Conservation (phyloP, 179 eudicot genomes). For the Patellifolia procumbens region DNA sequence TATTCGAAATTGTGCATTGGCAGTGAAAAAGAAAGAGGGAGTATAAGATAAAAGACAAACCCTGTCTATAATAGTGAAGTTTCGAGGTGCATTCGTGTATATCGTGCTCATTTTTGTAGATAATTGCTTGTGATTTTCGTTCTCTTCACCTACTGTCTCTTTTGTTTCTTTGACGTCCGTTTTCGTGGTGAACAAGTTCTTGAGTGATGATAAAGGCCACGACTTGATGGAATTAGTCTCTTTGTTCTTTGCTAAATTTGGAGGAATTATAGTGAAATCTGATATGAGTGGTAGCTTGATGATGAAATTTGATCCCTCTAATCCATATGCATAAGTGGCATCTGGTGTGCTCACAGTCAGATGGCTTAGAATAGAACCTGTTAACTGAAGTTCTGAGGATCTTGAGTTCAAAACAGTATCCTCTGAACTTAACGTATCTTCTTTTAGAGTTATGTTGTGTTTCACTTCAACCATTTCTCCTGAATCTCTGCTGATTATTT, state of each 20-base stretch:
- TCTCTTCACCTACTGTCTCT: conserved; percentile 62
- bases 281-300: conserved; percentile 53
- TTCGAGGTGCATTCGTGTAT: conserved; percentile 69
- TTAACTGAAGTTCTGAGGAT: conserved; percentile 41
- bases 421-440: conserved; percentile 58
- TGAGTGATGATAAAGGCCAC: conserved; percentile 37
- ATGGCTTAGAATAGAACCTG: conserved; percentile 66
- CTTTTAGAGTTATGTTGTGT: conserved; percentile 47
- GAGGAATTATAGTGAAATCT: conserved; percentile 57
- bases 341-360: conserved; percentile 82
- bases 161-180: conserved; percentile 25
- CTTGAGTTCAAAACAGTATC: conserved; percentile 45
- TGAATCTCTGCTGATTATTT: conserved; percentile 50
- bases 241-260: conserved; percentile 29
- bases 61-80: conserved; percentile 73
- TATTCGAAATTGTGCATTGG: too few species aligned
- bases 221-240: conserved; percentile 19
- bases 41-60: conserved; percentile 32
- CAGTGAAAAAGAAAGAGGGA: too few species aligned
- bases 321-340: conserved; percentile 79
- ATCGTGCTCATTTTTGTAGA: conserved; percentile 64
- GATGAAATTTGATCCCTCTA: conserved; percentile 61
- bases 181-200: conserved; percentile 35
- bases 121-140: conserved; percentile 67
- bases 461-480: conserved; percentile 48